phyloP scores from a whole-genome alignment of 768 basidiomycete species.

The Lactarius hatsudake region DNA sequence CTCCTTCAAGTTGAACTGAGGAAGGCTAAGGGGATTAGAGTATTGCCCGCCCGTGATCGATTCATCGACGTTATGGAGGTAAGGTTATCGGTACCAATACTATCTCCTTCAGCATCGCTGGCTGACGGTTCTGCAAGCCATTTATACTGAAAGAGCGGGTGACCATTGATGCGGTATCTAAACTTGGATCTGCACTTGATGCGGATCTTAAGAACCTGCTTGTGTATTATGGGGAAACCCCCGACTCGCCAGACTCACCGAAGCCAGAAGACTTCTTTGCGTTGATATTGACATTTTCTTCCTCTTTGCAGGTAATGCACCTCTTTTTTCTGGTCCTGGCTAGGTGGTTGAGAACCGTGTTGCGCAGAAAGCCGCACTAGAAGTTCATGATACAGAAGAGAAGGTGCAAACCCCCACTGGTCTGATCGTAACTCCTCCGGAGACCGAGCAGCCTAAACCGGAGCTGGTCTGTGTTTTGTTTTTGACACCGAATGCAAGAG shows the following conservation, averaged over 20 bases:
- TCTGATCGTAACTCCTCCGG: conserved; percentile 20
- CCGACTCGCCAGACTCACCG: conserved; percentile 56
- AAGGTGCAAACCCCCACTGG: conserved; percentile 1
- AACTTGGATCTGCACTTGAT: conserved; percentile 56
- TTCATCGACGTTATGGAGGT: conserved; percentile 75
- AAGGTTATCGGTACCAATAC: conserved; percentile 1
- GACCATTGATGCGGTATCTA: conserved; percentile 62
- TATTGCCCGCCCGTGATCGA: conserved; percentile 46
- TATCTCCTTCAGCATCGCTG: not conserved
- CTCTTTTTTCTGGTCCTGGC: not conserved
- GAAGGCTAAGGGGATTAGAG: conserved; percentile 37
- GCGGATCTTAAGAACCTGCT: conserved; percentile 59
- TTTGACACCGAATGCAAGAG: not conserved
- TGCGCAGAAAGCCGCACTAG: conserved; percentile 65
- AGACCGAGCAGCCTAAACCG: conserved; percentile 15
- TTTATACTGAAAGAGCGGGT: conserved; percentile 44
- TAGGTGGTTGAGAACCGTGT: not conserved
- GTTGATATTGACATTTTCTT: conserved; percentile 69
- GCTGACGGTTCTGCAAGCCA: conserved; percentile 29
- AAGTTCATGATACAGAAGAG: conserved; percentile 53
- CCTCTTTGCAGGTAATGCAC: conserved; percentile 58
- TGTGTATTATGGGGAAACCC: conserved; percentile 74
- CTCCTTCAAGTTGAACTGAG: conserved; percentile 58
- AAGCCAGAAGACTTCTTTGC: conserved; percentile 86
- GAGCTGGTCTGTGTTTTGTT: conserved; percentile 19